Conservation (phyloP, 2,329 filamentous ascomycete genomes). For the Scedosporium apiospermum region DNA sequence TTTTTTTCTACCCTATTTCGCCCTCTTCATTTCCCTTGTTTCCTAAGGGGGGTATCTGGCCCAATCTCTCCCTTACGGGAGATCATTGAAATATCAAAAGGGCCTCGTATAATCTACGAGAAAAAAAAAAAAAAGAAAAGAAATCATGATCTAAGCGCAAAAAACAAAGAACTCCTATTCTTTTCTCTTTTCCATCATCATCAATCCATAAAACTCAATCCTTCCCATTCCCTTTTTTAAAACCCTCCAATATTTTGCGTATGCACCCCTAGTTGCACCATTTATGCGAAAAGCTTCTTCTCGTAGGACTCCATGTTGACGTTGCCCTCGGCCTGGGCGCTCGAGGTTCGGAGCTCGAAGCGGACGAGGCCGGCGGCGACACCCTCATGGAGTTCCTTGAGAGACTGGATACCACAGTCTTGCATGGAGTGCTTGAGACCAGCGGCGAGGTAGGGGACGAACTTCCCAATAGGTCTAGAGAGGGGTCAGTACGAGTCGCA, state of each 20-base stretch:
- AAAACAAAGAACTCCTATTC: neutral
- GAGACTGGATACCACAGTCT: conserved; percentile 80
- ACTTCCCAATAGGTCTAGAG: conserved; percentile 75
- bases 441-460: conserved; percentile 89
- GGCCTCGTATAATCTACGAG: neutral
- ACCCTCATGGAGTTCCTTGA: conserved; percentile 65
- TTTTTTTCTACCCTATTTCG: neutral
- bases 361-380: conserved; percentile 68
- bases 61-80: neutral
- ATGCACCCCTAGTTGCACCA: neutral
- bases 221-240: too few species aligned
- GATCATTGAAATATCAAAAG: neutral
- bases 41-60: neutral
- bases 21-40: neutral
- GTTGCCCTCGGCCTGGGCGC: conserved; percentile 91
- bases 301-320: conserved; percentile 98
- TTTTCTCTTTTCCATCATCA: neutral
- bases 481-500: conserved; percentile 16
- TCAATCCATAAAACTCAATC: neutral
- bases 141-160: neutral
- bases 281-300: conserved; percentile 96
- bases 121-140: neutral
- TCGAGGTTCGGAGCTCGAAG: conserved; percentile 90
- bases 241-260: neutral
- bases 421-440: conserved; percentile 97